Base-by-base conservation (phyloP, 192 early-diverging fungal genomes). In the Gamsiella multidivaricata region DNA sequence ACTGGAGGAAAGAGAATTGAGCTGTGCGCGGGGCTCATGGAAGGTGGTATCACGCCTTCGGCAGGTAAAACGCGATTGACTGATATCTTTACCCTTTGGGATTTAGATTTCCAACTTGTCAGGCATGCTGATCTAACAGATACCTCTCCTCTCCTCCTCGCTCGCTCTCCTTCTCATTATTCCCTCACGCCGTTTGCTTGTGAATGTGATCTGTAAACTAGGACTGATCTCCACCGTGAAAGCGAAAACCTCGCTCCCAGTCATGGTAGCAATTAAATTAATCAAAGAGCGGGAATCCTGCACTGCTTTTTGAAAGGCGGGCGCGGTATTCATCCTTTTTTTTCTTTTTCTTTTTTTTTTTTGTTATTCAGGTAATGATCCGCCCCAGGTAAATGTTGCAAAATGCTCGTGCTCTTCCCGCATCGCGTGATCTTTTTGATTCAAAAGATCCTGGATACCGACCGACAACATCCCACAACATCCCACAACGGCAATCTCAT, bases 331-430 rank as follows among this genome's bases (percentile, higher is more conserved):
- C n/a, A 31, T 33, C 23, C 1, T 47, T 17, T 0, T 60, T 11
- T 43, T 5, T 23, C 22, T 29, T 46, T 26, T 60, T 37, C 37
- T 7, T 37, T 39, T n/a, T 33, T n/a, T n/a, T n/a, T n/a, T n/a
- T n/a, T n/a, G n/a, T n/a, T n/a, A n/a, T n/a, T n/a, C n/a, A 81
- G 81, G 89, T 90, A 43, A 90, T 90, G 83, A 85, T 90, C 46
- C 79, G 89, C 22, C 87, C 89, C 9, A 69, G 83, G 84, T 81
- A 79, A 36, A 5, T n/a, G n/a, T n/a, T n/a, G n/a, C n/a, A n/a
- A n/a, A n/a, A n/a, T n/a, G n/a, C n/a, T n/a, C n/a, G n/a, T n/a
- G n/a, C n/a, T n/a, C n/a, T n/a, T n/a, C n/a, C n/a, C n/a, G n/a
- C n/a, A n/a, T n/a, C n/a, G n/a, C n/a, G n/a, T n/a, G n/a, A n/a